Base-by-base conservation (phyloP, 129 eudicot genomes). In the Flaveria robusta region DNA sequence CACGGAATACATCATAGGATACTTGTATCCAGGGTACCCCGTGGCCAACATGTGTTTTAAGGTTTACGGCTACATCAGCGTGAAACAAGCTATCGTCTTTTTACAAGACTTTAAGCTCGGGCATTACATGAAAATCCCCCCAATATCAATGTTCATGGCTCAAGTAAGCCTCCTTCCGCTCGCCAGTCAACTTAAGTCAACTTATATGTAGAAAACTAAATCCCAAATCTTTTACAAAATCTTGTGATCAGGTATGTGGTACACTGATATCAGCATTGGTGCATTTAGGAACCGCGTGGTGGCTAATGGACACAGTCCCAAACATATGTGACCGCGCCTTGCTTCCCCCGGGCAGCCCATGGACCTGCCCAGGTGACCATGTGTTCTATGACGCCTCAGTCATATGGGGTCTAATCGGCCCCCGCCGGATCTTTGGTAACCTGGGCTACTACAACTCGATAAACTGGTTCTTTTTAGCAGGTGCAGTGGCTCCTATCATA, bases 311-410 rank as follows among this genome's bases (percentile, higher is more conserved):
- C 75, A 85, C 87, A 0, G 78, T 89, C 22, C 91, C 91, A 20
- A 79, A 85, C 68, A 83, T 91, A 71, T 91, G 95, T 60, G 89
- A 87, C 66, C 76, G 88, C 46, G 70, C 80, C 20, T 10, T 78
- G 68, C 96, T 90, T 68, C 88, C 90, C 59, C 77, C 90, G 1
- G 83, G 89, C 60, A 92, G 96, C 75, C 93, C 90, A 9, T 92
- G 97, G 97, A 92, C 97, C 16, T 89, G 96, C 84, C 97, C 97
- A 12, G 66, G 85, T 23, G 97, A 92, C 82, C 90, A 90, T 63
- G 97, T 92, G 8, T 92, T 92, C 83, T 92, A 92, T 26, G 97
- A 92, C 51, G 96, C 97, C 79, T 92, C 97, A 0, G 96, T 92
- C 72, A 83, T 92, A 19, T 92, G 97, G 97, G 97, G 97, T 13